These are phyloP conservation scores for Chernovozyma aurita DNA, from an alignment of 1,139 yeast species.

Conservation along the genomic window DNA sequence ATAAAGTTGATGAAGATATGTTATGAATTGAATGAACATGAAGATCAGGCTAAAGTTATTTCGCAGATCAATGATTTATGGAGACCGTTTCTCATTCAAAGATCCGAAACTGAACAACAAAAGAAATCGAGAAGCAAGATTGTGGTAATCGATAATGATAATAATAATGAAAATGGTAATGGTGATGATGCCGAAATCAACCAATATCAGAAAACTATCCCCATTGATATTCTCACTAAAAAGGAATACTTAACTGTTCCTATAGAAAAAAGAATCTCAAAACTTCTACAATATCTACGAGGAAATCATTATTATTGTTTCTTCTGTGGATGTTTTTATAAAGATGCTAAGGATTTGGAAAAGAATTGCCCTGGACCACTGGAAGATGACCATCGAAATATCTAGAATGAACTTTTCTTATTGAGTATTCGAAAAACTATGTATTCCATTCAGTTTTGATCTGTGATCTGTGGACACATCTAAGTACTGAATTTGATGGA, in stretches of 20 bases:
- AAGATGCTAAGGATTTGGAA: conserved; percentile 13
- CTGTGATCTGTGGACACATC: no score
- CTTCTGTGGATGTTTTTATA: conserved; percentile 25
- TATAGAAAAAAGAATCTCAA: conserved; percentile 6
- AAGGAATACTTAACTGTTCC: not conserved
- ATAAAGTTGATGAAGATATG: conserved; percentile 19
- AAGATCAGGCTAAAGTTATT: conserved; percentile 6
- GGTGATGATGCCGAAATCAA: conserved; percentile 3
- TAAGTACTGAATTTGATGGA: no score
- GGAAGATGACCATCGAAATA: conserved; percentile 8
- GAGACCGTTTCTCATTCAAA: conserved; percentile 16
- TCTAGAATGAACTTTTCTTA: no score
- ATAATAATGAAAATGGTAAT: not conserved
- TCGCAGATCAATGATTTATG: conserved; percentile 18
- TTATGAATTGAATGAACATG: conserved; percentile 25
- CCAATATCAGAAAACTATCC: not conserved
- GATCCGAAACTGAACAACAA: conserved; percentile 3
- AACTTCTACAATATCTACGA: conserved; percentile 19
- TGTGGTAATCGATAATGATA: conserved; percentile 2
- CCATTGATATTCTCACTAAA: not conserved
- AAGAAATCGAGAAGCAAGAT: conserved; percentile 1
- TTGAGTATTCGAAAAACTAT: no score
- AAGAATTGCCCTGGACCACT: conserved; percentile 21
- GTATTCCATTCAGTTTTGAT: no score
- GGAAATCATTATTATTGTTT: conserved; percentile 21